A percentile compares a stretch with the other conserved stretches of the same genome.
phyloP scores from a whole-genome alignment of 2,329 filamentous ascomycete species.

The Fusarium camptoceras region DNA sequence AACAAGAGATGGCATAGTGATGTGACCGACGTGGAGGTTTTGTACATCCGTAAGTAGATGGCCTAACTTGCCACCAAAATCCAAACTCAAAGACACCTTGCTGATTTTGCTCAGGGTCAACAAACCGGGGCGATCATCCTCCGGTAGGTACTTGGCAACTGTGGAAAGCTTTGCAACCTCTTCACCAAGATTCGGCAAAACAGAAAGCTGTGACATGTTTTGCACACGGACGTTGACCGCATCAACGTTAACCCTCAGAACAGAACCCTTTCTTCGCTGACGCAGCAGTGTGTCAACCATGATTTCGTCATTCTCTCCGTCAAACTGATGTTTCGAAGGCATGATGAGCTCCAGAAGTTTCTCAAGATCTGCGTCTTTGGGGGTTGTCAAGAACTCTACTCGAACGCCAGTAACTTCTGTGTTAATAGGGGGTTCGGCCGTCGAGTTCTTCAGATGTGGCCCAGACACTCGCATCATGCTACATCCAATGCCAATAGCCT shows the following conservation, averaged over 20 bases:
- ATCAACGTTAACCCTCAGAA: constrained; percentile 77
- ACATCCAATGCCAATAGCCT: constrained; percentile 78
- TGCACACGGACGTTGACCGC: constrained; percentile 71
- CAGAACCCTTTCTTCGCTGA: constrained; percentile 86
- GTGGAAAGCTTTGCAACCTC: constrained; percentile 86
- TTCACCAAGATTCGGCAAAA: constrained; percentile 77
- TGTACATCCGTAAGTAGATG: constrained; percentile 67
- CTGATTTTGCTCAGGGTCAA: constrained; percentile 78
- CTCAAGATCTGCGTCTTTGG: constrained; percentile 84
- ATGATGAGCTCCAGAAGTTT: constrained; percentile 86
- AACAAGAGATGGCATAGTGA: constrained; percentile 84
- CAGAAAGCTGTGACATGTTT: constrained; percentile 72
- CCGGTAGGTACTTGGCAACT: constrained; percentile 93
- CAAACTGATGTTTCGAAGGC: constrained; percentile 89
- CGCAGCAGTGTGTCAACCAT: constrained; percentile 90
- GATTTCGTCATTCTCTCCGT: constrained; percentile 89
- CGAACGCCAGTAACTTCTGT: constrained; percentile 74
- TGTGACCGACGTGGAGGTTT: constrained; percentile 79
- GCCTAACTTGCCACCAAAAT: constrained; percentile 78
- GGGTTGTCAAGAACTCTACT: constrained; percentile 77
- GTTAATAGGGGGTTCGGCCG: constrained; percentile 69
- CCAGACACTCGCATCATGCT: constrained; percentile 81
- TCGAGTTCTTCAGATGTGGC: constrained; percentile 68
- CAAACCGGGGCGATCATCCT: constrained; percentile 92
- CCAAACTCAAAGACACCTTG: constrained; percentile 69